Conservation (phyloP, 1,139 yeast species). For the Lodderomyces orthopsilosis region DNA sequence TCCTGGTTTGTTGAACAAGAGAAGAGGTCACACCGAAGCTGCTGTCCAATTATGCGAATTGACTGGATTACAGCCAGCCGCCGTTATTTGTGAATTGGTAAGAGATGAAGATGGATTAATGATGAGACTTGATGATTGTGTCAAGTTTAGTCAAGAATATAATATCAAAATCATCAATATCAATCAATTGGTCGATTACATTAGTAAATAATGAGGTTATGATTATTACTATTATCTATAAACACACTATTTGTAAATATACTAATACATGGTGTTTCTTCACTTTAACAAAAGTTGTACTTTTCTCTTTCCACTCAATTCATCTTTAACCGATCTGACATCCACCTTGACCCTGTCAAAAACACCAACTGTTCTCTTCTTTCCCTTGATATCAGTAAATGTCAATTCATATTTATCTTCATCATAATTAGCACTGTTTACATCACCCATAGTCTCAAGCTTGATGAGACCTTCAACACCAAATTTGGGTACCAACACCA, state of each 20-base stretch:
- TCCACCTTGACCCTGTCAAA: conserved; percentile 85
- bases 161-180: conserved; percentile 76
- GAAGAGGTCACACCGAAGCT: conserved; percentile 99
- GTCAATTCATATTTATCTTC: conserved; percentile 75
- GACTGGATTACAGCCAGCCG: conserved; percentile 81
- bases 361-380: conserved; percentile 55
- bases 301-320: conserved; percentile 87
- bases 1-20: conserved; percentile 73
- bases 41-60: conserved; percentile 83
- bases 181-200: conserved; percentile 65
- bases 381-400: conserved; percentile 48
- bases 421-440: conserved; percentile 61
- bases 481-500: conserved; percentile 92
- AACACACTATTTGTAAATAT: conserved; percentile 4
- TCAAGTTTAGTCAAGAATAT: conserved; percentile 60
- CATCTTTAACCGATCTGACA: conserved; percentile 80
- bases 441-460: conserved; percentile 70
- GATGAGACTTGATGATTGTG: conserved; percentile 92
- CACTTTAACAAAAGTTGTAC: conserved; percentile 68
- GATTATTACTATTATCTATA: not conserved
- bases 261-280: not conserved
- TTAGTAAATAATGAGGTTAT: conserved; percentile 17
- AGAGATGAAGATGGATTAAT: conserved; percentile 90
- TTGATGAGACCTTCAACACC: conserved; percentile 95
- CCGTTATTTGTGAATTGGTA: conserved; percentile 91